Evolutionary conservation across 2,329 filamentous ascomycete genomes (phyloP).

Genomic region (Fusarium sp.): DNA sequence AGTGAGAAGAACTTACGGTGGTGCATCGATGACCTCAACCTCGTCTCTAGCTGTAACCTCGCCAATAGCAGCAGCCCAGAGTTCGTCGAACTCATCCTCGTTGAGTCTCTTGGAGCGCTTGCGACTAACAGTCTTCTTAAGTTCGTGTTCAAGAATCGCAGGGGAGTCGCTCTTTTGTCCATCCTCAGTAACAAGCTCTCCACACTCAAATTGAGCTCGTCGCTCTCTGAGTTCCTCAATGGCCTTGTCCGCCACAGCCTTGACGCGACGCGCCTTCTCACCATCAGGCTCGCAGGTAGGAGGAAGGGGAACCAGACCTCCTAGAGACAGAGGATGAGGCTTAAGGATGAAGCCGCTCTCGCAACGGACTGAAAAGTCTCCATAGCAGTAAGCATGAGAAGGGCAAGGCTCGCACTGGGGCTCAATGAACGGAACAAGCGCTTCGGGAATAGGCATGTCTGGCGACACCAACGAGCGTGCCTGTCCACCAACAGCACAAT

Average conservation of each 20-base stretch:
- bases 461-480: slow-evolving; percentile 65
- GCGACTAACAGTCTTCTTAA: slow-evolving; percentile 81
- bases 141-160: slow-evolving; percentile 73
- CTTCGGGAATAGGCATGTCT: slow-evolving; percentile 74
- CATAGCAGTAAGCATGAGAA: slow-evolving; percentile 88
- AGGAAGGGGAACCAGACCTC: slow-evolving; percentile 84
- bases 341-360: slow-evolving; percentile 89
- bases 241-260: slow-evolving; percentile 87
- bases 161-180: slow-evolving; percentile 72
- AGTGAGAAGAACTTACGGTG: slow-evolving; percentile 65
- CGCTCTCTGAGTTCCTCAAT: slow-evolving; percentile 88
- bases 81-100: slow-evolving; percentile 90
- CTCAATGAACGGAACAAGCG: slow-evolving; percentile 75
- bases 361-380: slow-evolving; percentile 81
- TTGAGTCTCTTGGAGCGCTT: slow-evolving; percentile 87
- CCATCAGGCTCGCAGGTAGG: slow-evolving; percentile 96
- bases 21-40: slow-evolving; percentile 62
- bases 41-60: slow-evolving; percentile 76
- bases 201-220: slow-evolving; percentile 91
- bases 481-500: slow-evolving; percentile 85
- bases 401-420: slow-evolving; percentile 93
- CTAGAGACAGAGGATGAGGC: slow-evolving; percentile 84
- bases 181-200: slow-evolving; percentile 74
- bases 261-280: slow-evolving; percentile 88
- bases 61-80: slow-evolving; percentile 81